A percentile compares a stretch with the other conserved stretches of the same genome.
Evolutionary conservation across 2,329 filamentous ascomycete species (phyloP).

Genomic region (Spiromastix sp.): DNA sequence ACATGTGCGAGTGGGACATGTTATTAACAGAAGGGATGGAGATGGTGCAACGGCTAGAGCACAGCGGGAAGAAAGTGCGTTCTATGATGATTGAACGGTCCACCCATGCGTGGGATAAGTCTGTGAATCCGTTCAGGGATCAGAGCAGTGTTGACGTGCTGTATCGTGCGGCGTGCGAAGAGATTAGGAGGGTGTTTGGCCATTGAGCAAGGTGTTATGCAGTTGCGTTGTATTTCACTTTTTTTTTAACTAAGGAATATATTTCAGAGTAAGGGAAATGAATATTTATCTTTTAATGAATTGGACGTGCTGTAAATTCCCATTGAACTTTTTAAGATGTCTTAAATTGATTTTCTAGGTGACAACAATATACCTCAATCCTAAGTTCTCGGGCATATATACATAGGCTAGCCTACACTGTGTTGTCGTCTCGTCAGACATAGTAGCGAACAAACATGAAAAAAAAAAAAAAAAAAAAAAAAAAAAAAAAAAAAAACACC

Average conservation of each 20-base stretch:
- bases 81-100: slow-evolving; percentile 36
- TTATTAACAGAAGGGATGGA: slow-evolving; percentile 47
- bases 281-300: too few relatives aligned
- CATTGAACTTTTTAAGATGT: too few relatives aligned
- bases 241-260: not conserved
- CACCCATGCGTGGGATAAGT: slow-evolving; percentile 41
- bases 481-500: slow-evolving; percentile 6
- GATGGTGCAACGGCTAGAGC: slow-evolving; percentile 32
- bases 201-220: not conserved
- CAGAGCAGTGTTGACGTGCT: slow-evolving; percentile 31
- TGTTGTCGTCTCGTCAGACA: too few relatives aligned
- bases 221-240: not conserved
- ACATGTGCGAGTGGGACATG: slow-evolving; percentile 59
- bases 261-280: slow-evolving; percentile 2
- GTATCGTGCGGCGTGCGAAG: slow-evolving; percentile 34
- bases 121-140: slow-evolving; percentile 37
- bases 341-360: too few relatives aligned
- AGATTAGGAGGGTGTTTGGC: slow-evolving; percentile 30
- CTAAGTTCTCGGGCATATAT: too few relatives aligned
- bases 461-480: slow-evolving; percentile 3
- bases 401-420: too few relatives aligned
- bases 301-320: too few relatives aligned
- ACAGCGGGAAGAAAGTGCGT: slow-evolving; percentile 34
- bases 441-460: slow-evolving; percentile 6
- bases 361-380: too few relatives aligned